A percentile compares a stretch with the other conserved stretches of the same genome.
Conservation (phyloP, 2,329 filamentous ascomycete genomes). For the Hymenoscyphus fraxineus region DNA sequence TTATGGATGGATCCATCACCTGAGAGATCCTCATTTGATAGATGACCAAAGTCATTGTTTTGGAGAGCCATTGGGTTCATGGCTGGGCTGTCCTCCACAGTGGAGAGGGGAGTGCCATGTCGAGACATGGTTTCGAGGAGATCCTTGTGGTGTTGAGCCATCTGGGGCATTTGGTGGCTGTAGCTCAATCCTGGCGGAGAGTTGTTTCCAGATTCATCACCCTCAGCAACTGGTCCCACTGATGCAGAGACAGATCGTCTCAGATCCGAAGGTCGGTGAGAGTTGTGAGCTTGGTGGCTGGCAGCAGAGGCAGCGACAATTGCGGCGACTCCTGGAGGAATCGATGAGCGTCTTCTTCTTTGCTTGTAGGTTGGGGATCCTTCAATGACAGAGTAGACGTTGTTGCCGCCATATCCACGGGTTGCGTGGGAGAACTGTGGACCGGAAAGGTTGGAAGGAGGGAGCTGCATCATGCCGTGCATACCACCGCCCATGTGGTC, state of each 20-base stretch:
- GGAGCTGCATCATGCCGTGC: conserved; percentile 87
- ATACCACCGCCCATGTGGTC: conserved; percentile 73
- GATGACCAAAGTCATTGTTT: conserved; percentile 64
- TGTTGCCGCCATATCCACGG: conserved; percentile 64
- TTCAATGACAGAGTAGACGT: conserved; percentile 93
- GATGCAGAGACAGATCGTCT: conserved; percentile 87
- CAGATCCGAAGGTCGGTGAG: conserved; percentile 82
- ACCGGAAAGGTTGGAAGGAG: conserved; percentile 76
- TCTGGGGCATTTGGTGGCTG: conserved; percentile 63
- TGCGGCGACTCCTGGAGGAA: conserved; percentile 71
- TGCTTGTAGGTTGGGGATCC: conserved; percentile 99
- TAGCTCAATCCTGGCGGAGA: conserved; percentile 75
- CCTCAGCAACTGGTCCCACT: conserved; percentile 75
- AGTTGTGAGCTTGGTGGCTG: conserved; percentile 50
- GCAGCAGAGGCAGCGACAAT: conserved; percentile 61
- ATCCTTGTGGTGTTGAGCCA: conserved; percentile 70
- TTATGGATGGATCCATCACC: conserved; percentile 57
- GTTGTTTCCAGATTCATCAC: conserved; percentile 73
- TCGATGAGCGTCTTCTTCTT: conserved; percentile 85
- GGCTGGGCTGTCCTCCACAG: conserved; percentile 76
- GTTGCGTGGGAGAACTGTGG: conserved; percentile 72
- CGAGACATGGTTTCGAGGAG: conserved; percentile 73
- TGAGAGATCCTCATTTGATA: conserved; percentile 59
- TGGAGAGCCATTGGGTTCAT: conserved; percentile 67
- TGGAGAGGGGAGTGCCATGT: conserved; percentile 84